Percentiles rank a stretch among this genome's conserved stretches.
These are phyloP conservation scores for Aschersonia sp. DNA, from an alignment of 2,329 filamentous ascomycete genomes.

Conservation along the genomic window DNA sequence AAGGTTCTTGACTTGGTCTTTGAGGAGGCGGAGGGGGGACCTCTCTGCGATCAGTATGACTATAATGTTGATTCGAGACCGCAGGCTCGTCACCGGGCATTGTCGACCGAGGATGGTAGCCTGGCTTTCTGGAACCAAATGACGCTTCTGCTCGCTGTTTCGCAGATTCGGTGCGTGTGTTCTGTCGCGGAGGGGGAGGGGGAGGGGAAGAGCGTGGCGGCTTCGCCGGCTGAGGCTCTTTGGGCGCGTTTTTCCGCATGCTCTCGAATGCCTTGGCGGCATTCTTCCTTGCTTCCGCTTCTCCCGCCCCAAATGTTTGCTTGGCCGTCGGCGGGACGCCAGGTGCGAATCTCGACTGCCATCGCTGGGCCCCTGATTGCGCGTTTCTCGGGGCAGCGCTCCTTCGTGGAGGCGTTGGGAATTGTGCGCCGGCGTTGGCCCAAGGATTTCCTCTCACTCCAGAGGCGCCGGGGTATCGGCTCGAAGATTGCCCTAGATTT, in stretches of 20 bases:
- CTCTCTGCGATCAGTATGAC: conserved; percentile 10
- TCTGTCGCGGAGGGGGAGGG: conserved; percentile 22
- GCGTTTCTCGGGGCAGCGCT: conserved; percentile 14
- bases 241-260: conserved; percentile 22
- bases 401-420: conserved; percentile 33
- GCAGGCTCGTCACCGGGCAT: conserved; percentile 36
- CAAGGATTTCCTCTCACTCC: conserved; percentile 45
- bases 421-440: conserved; percentile 32
- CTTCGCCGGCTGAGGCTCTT: conserved; percentile 11
- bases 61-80: conserved; percentile 34
- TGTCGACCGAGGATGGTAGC: conserved; percentile 35
- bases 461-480: conserved; percentile 31
- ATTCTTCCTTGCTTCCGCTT: conserved; percentile 24
- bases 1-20: conserved; percentile 8
- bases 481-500: conserved; percentile 17
- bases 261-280: conserved; percentile 27
- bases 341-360: conserved; percentile 25
- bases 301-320: conserved; percentile 14
- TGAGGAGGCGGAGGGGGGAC: conserved; percentile 6
- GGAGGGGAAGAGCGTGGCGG: conserved; percentile 12
- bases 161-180: conserved; percentile 35
- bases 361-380: conserved; percentile 28
- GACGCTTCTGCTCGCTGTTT: conserved; percentile 38
- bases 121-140: conserved; percentile 35
- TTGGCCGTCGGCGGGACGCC: conserved; percentile 28